Percentiles rank a stretch among this genome's conserved stretches.
Evolutionary conservation across 495 filamentous ascomycete genomes (phyloP).

Genomic region (Penicillium paxilli): DNA sequence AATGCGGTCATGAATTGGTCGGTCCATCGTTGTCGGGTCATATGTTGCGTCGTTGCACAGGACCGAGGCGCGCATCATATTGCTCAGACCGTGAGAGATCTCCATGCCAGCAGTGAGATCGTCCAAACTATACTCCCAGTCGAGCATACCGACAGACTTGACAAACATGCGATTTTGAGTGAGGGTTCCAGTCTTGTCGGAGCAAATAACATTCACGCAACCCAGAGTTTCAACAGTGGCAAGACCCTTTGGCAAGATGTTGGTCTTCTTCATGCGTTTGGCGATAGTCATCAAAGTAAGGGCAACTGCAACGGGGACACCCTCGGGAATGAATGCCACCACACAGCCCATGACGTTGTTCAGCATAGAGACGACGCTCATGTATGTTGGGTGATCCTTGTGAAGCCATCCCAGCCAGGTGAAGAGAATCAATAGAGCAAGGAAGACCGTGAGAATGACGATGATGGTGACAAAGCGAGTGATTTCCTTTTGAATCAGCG

Average conservation of each 20-base stretch:
- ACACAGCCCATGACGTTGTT: constrained; percentile 67
- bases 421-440: constrained; percentile 57
- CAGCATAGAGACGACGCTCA: constrained; percentile 66
- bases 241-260: constrained; percentile 67
- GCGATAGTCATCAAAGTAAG: constrained; percentile 61
- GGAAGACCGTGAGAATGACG: constrained; percentile 50
- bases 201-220: constrained; percentile 69
- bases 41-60: constrained; percentile 73
- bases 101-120: constrained; percentile 16
- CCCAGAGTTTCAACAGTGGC: constrained; percentile 74
- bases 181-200: constrained; percentile 71
- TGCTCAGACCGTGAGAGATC: constrained; percentile 14
- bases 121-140: constrained; percentile 28
- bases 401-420: constrained; percentile 64
- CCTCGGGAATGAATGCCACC: constrained; percentile 74
- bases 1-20: constrained; percentile 54
- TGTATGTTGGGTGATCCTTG: constrained; percentile 59
- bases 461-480: constrained; percentile 67
- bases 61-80: constrained; percentile 28
- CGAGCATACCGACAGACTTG: constrained; percentile 39
- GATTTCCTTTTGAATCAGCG: constrained; percentile 68
- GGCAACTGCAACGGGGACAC: constrained; percentile 67
- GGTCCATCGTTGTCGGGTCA: constrained; percentile 55
- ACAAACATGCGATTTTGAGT: constrained; percentile 57
- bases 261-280: constrained; percentile 62